phyloP scores from a whole-genome alignment of 2,329 filamentous ascomycete species.

The Alternaria triticimaculans region DNA sequence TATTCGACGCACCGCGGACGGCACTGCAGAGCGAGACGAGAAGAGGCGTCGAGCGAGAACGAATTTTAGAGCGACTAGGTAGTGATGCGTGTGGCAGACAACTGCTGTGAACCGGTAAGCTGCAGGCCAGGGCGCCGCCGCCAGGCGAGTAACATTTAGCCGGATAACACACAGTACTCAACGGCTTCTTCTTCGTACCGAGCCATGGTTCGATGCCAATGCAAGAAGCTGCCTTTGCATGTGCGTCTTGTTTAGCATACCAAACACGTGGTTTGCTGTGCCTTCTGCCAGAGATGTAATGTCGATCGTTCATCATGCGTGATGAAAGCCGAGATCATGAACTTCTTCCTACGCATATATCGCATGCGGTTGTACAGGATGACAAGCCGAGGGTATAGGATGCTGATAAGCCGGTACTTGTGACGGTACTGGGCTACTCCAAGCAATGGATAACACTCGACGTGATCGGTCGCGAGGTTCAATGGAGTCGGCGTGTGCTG shows the following conservation, averaged over 20 bases:
- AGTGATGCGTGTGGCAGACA: neutral
- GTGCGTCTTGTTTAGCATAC: neutral
- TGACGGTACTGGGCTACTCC: neutral
- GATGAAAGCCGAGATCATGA: neutral
- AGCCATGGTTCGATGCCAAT: neutral
- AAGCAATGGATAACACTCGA: neutral
- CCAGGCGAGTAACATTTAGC: slow-evolving; percentile 31
- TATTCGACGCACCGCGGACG: neutral
- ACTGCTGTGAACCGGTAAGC: slow-evolving; percentile 17
- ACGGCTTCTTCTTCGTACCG: neutral
- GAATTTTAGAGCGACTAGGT: neutral
- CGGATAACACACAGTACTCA: slow-evolving; percentile 30
- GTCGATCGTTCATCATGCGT: neutral
- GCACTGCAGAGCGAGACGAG: neutral
- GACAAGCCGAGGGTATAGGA: neutral
- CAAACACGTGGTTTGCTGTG: neutral
- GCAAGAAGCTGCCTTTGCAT: neutral
- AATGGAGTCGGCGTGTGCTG: neutral
- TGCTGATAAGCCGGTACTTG: neutral
- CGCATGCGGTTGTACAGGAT: neutral
- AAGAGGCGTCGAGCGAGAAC: neutral
- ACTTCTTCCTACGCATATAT: neutral
- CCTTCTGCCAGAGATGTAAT: neutral
- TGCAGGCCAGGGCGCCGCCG: slow-evolving; percentile 10
- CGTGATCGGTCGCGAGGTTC: neutral